Percentiles rank a stretch among this genome's conserved stretches.
Conservation (phyloP, 192 early-diverging fungal genomes). For the Podila horticola region DNA sequence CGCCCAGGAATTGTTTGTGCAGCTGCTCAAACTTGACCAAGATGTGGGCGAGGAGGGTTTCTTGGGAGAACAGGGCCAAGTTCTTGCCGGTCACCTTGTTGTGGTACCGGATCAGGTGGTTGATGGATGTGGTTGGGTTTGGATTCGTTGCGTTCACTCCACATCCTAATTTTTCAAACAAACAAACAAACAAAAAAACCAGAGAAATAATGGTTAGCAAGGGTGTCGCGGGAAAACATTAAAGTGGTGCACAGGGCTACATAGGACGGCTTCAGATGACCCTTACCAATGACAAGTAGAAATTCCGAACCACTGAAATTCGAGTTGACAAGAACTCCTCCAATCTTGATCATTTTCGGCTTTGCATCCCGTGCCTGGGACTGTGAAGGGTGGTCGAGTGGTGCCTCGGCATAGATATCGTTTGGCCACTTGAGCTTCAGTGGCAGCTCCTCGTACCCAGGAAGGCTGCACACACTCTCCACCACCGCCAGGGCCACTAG, state of each 20-base stretch:
- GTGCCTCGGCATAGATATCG: slow-evolving; percentile 86
- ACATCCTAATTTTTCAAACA: slow-evolving; percentile 64
- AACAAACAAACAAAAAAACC: background rate
- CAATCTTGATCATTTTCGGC: slow-evolving; percentile 76
- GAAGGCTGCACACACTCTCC: slow-evolving; percentile 74
- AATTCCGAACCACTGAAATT: slow-evolving; percentile 79
- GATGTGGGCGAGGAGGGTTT: slow-evolving; percentile 72
- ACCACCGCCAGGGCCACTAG: slow-evolving; percentile 86
- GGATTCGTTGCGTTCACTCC: slow-evolving; percentile 91
- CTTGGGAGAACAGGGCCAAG: slow-evolving; percentile 69
- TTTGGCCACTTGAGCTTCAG: slow-evolving; percentile 98
- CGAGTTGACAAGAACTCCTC: slow-evolving; percentile 91
- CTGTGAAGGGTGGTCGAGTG: slow-evolving; percentile 28
- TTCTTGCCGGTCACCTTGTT: slow-evolving; percentile 59
- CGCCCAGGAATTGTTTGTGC: slow-evolving; percentile 76
- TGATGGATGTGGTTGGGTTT: slow-evolving; percentile 87
- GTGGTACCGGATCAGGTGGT: slow-evolving; percentile 77
- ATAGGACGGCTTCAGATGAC: too few relatives aligned
- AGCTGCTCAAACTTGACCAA: slow-evolving; percentile 80
- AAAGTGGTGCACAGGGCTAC: too few relatives aligned
- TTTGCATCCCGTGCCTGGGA: slow-evolving; percentile 33
- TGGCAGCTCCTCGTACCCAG: slow-evolving; percentile 85
- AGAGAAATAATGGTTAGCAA: too few relatives aligned
- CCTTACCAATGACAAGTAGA: slow-evolving; percentile 85
- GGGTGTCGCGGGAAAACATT: too few relatives aligned